Evolutionary conservation across 2,329 filamentous ascomycete species (phyloP).

Genomic region (Pestalotiopsis sp.): DNA sequence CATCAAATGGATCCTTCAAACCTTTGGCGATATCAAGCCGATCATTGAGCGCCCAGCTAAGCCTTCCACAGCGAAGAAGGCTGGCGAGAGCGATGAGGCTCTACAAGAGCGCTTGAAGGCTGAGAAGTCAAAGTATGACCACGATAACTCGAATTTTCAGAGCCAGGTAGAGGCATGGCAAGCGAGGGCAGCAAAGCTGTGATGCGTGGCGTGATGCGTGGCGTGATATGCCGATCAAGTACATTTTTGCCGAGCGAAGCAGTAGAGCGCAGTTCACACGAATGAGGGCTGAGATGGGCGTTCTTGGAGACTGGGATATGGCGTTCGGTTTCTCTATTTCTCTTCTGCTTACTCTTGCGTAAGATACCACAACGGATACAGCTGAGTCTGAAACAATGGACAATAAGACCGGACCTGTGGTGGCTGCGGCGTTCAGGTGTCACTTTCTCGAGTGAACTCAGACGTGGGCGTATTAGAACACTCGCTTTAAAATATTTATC

Average conservation of each 20-base stretch:
- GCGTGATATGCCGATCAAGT: too few species aligned
- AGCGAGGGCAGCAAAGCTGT: background rate
- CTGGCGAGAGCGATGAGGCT: background rate
- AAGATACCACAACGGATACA: too few species aligned
- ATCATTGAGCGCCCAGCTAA: background rate
- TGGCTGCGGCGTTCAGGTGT: background rate
- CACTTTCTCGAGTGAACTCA: background rate
- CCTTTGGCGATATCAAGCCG: background rate
- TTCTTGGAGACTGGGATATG: too few species aligned
- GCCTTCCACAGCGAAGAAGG: background rate
- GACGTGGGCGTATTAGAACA: background rate
- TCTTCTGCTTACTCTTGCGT: too few species aligned
- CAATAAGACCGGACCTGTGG: background rate
- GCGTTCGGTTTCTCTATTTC: too few species aligned
- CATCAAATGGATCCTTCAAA: slow-evolving; percentile 50
- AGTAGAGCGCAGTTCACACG: too few species aligned
- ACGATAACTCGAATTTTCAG: background rate
- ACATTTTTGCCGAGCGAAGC: too few species aligned
- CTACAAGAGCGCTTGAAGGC: background rate
- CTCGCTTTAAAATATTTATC: background rate
- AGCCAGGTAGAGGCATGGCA: background rate
- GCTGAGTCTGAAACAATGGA: background rate
- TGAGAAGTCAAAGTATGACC: background rate
- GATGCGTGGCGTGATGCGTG: background rate
- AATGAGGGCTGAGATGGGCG: too few species aligned